Conservation (phyloP, 352 stramenopile genomes). For the Chrysophaeum taylorii region DNA sequence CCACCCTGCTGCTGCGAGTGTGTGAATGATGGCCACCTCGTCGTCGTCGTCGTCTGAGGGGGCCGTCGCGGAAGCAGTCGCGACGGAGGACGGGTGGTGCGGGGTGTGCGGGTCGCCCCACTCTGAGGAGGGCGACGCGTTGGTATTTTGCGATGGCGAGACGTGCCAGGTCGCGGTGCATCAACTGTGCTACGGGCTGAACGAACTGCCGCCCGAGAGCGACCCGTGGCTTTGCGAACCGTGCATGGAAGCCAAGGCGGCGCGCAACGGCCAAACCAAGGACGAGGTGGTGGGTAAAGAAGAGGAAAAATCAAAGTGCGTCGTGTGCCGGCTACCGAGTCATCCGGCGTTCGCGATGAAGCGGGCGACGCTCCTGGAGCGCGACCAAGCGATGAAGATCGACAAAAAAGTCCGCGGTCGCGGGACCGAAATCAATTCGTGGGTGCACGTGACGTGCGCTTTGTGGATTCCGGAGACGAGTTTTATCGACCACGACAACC, state of each 20-base stretch:
- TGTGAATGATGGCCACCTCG: too few species aligned
- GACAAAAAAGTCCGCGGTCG: background rate
- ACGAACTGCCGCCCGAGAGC: background rate
- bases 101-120: constrained; percentile 1
- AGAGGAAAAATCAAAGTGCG: too few species aligned
- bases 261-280: too few species aligned
- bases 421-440: background rate
- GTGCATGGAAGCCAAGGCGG: background rate
- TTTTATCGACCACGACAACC: background rate
- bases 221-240: constrained; percentile 1
- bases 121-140: background rate
- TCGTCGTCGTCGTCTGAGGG: too few species aligned
- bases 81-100: background rate
- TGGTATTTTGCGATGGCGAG: constrained; percentile 3
- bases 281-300: too few species aligned
- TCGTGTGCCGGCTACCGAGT: too few species aligned
- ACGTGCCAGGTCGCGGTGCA: constrained; percentile 6
- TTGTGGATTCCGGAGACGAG: background rate
- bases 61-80: too few species aligned
- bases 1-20: too few species aligned
- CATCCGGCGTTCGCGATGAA: background rate
- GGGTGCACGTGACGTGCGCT: constrained; percentile 1
- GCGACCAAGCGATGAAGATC: background rate
- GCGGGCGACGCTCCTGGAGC: background rate
- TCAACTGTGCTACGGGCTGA: background rate